These are phyloP conservation scores for Blastocystis sp. DNA, from an alignment of 352 stramenopile genomes.

Conservation along the genomic window DNA sequence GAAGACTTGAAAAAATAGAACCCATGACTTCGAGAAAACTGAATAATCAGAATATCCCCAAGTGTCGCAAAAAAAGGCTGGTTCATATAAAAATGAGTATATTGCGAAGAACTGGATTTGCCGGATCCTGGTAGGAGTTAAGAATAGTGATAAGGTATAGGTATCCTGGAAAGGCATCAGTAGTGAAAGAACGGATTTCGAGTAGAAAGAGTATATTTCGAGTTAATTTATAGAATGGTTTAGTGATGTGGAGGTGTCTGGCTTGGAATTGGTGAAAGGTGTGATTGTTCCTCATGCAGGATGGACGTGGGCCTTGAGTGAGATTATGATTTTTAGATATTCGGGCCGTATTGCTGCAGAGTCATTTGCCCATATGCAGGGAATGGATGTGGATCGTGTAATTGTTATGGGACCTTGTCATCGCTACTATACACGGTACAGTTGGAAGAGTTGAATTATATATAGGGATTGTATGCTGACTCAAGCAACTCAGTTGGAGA, in stretches of 20 bases:
- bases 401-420: constrained; percentile 58
- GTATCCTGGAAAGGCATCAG: constrained; percentile 17
- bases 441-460: not conserved
- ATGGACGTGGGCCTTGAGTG: not conserved
- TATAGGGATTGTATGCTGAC: constrained; percentile 45
- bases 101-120: constrained; percentile 7
- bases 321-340: not conserved
- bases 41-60: not conserved
- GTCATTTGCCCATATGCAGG: constrained; percentile 20
- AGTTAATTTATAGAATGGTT: not conserved
- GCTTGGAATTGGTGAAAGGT: constrained; percentile 15
- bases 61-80: not conserved
- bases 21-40: constrained; percentile 83
- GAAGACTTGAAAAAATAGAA: constrained; percentile 92
- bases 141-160: not conserved
- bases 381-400: constrained; percentile 37
- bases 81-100: constrained; percentile 12
- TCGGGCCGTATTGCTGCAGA: constrained; percentile 46
- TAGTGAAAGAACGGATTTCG: constrained; percentile 18
- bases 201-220: not conserved
- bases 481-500: constrained; percentile 23
- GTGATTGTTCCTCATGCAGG: constrained; percentile 53
- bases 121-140: not conserved
- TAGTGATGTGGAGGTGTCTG: not conserved
- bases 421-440: constrained; percentile 44